A percentile compares a stretch with the other conserved stretches of the same genome.
These are phyloP conservation scores for Aspergillus carlsbadensis DNA, from an alignment of 495 filamentous ascomycete genomes.

Conservation along the genomic window DNA sequence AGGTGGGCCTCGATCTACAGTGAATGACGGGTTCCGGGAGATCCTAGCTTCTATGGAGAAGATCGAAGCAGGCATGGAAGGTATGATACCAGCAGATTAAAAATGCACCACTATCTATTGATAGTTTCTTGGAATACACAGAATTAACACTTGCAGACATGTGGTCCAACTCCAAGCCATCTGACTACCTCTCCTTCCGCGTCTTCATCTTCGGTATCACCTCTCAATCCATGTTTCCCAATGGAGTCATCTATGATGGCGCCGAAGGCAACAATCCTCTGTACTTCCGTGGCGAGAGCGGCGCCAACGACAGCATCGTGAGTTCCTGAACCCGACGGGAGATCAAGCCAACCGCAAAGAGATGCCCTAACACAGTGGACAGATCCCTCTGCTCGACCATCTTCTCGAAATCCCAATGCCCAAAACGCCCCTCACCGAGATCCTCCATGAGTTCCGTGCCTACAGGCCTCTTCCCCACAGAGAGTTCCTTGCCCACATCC, in stretches of 20 bases:
- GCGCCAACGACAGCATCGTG: slow-evolving; percentile 85
- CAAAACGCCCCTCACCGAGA: slow-evolving; percentile 76
- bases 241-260: slow-evolving; percentile 85
- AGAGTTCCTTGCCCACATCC: slow-evolving; percentile 73
- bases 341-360: not conserved
- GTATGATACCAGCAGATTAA: slow-evolving; percentile 48
- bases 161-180: slow-evolving; percentile 81
- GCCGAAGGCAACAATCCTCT: slow-evolving; percentile 66
- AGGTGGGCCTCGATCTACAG: slow-evolving; percentile 44
- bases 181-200: slow-evolving; percentile 77
- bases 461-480: slow-evolving; percentile 86
- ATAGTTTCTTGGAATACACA: too few relatives aligned
- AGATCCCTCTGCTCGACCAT: slow-evolving; percentile 85
- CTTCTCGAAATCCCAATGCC: slow-evolving; percentile 80
- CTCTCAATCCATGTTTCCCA: slow-evolving; percentile 85
- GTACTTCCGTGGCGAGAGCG: slow-evolving; percentile 81
- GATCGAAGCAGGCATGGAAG: slow-evolving; percentile 79
- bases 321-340: slow-evolving; percentile 5
- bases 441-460: slow-evolving; percentile 78
- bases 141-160: slow-evolving; percentile 52
- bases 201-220: slow-evolving; percentile 95
- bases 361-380: slow-evolving; percentile 5
- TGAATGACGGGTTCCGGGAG: slow-evolving; percentile 63
- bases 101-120: too few relatives aligned
- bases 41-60: slow-evolving; percentile 63